Evolutionary conservation across 306 rosid genomes (phyloP).

Genomic region (Quercus bicolor): DNA sequence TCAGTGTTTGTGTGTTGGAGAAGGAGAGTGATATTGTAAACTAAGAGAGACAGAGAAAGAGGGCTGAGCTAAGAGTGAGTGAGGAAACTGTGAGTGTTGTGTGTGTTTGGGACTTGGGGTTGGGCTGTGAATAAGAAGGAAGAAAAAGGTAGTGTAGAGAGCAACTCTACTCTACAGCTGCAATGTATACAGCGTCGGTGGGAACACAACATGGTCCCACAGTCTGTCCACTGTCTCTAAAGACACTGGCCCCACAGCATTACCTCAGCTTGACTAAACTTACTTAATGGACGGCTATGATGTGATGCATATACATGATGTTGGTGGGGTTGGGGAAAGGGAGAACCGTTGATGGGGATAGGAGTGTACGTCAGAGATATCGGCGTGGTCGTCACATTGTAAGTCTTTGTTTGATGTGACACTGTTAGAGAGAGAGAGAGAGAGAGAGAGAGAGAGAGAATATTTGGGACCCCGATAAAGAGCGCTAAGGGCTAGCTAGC

Average conservation of each 20-base stretch:
- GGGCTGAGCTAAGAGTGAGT: background rate
- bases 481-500: background rate
- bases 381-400: slow-evolving; percentile 29
- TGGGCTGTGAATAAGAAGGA: slow-evolving; percentile 64
- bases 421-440: slow-evolving; percentile 22
- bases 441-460: slow-evolving; percentile 27
- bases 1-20: background rate
- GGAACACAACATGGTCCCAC: slow-evolving; percentile 44
- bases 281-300: slow-evolving; percentile 32
- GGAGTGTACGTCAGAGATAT: slow-evolving; percentile 16
- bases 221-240: slow-evolving; percentile 23
- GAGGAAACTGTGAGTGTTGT: slow-evolving; percentile 2
- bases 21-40: background rate
- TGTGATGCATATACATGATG: background rate
- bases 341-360: slow-evolving; percentile 31
- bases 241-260: slow-evolving; percentile 22
- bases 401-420: slow-evolving; percentile 45
- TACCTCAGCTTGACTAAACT: slow-evolving; percentile 38
- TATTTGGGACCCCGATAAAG: slow-evolving; percentile 96
- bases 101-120: slow-evolving; percentile 18
- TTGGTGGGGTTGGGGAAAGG: slow-evolving; percentile 6
- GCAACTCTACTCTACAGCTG: slow-evolving; percentile 15
- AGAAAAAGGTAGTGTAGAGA: slow-evolving; percentile 28
- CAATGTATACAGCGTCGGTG: slow-evolving; percentile 50
- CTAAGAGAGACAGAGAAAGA: background rate